Conservation (phyloP, 768 basidiomycete genomes). For the Cyclocybe cylindracea region DNA sequence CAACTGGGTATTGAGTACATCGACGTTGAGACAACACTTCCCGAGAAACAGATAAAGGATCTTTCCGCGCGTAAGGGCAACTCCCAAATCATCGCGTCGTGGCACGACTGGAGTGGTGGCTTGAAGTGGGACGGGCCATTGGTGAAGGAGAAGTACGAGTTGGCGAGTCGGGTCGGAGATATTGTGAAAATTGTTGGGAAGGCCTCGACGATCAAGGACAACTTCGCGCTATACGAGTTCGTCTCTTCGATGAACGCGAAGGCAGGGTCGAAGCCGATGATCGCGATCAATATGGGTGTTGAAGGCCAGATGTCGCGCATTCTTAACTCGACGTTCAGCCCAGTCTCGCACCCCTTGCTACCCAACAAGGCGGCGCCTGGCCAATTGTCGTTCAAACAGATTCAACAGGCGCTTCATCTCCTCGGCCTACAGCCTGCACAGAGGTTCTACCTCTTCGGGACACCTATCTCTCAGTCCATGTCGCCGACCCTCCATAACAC, state of each 20-base stretch:
- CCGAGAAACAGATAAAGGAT: constrained; percentile 58
- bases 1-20: constrained; percentile 89
- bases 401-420: constrained; percentile 79
- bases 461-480: constrained; percentile 85
- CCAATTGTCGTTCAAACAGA: constrained; percentile 85
- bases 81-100: constrained; percentile 87
- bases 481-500: constrained; percentile 95
- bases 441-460: constrained; percentile 86
- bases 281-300: constrained; percentile 93
- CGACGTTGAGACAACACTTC: constrained; percentile 85
- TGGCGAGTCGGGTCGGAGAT: constrained; percentile 73
- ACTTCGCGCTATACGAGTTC: constrained; percentile 78
- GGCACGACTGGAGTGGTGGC: constrained; percentile 91
- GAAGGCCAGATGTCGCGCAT: constrained; percentile 91
- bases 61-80: constrained; percentile 64
- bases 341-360: constrained; percentile 88
- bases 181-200: constrained; percentile 93
- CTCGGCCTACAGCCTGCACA: constrained; percentile 76
- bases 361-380: constrained; percentile 90
- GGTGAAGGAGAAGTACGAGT: constrained; percentile 68
- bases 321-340: constrained; percentile 83
- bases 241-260: constrained; percentile 45
- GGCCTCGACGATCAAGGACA: constrained; percentile 73
- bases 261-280: constrained; percentile 71
- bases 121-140: constrained; percentile 76